Evolutionary conservation across 2,329 filamentous ascomycete genomes (phyloP), one percentile per base, ranked within the genome.

Genomic region (Claviceps citrina): DNA sequence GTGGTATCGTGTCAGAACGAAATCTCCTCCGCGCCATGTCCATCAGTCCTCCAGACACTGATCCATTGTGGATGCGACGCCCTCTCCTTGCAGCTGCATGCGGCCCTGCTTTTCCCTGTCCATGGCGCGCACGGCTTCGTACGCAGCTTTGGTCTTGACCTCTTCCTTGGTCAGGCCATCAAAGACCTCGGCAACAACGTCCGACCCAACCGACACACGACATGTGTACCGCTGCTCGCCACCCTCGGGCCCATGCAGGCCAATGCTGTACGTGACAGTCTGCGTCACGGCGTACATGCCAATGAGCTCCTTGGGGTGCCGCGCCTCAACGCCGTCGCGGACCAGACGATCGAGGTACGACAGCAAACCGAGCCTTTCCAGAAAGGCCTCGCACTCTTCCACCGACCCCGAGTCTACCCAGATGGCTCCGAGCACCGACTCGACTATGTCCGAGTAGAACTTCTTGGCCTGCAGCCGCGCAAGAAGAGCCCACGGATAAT

Each of bases 381-480:
- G 55, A 28, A 95, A 67, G 0, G 39, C 51, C 37, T 69, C 63
- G 50, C 84, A 93, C 0, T 54, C 56, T 0, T 62, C 62, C 12
- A 84, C 53, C 1, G 71, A 67, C 0, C 81, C 81, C 0, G 68
- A 82, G 55, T 96, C 91, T 16, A 94, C 65, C 66, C 82, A 95
- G 0, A 95, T 68, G 0, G 86, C 87, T 0, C 84, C 89, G 0
- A 96, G 58, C 0, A 93, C 55, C 25, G 75, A 73, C 61, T 96
- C 89, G 8, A 95, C 66, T 7, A 95, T 61, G 55, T 95, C 87
- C 0, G 81, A 89, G 58, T 81, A 80, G 57, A 84, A 82, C 53
- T 95, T 95, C 13, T 73, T 73, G 0, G 78, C 68, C 12, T 70
- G 66, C 1, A 93, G 63, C 0, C 71, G 66, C 0, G 76, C 66